phyloP scores from a whole-genome alignment of 306 rosid genomes.

The Inga leiocalycina region DNA sequence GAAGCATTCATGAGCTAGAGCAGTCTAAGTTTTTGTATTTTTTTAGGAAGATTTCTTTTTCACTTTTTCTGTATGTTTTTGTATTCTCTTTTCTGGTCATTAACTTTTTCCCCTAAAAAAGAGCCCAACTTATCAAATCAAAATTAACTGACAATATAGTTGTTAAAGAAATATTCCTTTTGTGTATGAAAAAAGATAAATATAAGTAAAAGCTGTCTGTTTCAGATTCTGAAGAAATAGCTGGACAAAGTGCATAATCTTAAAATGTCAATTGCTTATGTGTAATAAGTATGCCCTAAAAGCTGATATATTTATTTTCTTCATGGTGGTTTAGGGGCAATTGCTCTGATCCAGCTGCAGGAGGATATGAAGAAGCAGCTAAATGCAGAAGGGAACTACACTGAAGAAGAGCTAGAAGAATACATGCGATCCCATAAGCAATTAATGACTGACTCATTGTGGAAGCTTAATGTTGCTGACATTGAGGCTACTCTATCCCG shows the following conservation, averaged over 20 bases:
- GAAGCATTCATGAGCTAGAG: too few species aligned
- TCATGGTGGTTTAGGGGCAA: constrained; percentile 72
- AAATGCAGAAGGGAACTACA: constrained; percentile 83
- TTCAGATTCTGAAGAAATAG: not conserved
- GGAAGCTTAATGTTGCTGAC: constrained; percentile 99
- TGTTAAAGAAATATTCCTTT: too few species aligned
- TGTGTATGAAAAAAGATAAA: too few species aligned
- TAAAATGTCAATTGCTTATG: constrained; percentile 21
- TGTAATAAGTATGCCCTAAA: constrained; percentile 1
- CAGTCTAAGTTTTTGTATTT: too few species aligned
- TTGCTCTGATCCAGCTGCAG: constrained; percentile 95
- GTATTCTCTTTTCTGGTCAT: too few species aligned
- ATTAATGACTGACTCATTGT: constrained; percentile 91
- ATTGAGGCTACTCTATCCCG: constrained; percentile 98
- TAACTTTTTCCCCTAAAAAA: too few species aligned
- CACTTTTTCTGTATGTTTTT: too few species aligned
- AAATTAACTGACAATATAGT: too few species aligned
- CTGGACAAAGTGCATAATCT: not conserved
- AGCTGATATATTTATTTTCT: constrained; percentile 38
- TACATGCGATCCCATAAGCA: constrained; percentile 88
- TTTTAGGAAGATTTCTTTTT: too few species aligned
- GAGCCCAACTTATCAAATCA: too few species aligned
- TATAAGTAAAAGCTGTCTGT: too few species aligned
- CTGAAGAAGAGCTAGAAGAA: constrained; percentile 91
- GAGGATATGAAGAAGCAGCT: constrained; percentile 98